phyloP scores from a whole-genome alignment of 148 eudicot species.

The Amaranthus palmeri region DNA sequence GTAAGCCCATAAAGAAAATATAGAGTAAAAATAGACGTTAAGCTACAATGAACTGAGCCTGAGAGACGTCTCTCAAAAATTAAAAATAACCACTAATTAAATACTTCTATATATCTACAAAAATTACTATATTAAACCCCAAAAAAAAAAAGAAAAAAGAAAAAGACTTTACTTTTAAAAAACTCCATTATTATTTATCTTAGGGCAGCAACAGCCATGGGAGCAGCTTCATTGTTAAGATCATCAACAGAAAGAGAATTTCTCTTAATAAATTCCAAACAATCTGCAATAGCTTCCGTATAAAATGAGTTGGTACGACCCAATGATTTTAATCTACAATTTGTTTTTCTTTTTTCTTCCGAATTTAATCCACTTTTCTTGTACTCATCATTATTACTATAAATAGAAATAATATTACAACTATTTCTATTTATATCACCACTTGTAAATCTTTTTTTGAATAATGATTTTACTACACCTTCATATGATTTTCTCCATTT shows the following conservation, averaged over 20 bases:
- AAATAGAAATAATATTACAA: not conserved
- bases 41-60: too few relatives aligned
- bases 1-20: too few relatives aligned
- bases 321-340: conserved; percentile 12
- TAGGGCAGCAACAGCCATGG: too few relatives aligned
- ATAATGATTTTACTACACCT: not conserved
- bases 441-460: not conserved
- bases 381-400: not conserved
- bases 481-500: conserved; percentile 17
- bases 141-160: too few relatives aligned
- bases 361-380: not conserved
- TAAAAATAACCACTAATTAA: too few relatives aligned
- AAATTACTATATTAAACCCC: too few relatives aligned
- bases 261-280: conserved; percentile 21
- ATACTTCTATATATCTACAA: too few relatives aligned
- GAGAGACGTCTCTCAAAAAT: too few relatives aligned
- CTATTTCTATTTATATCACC: not conserved
- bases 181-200: too few relatives aligned
- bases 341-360: too few relatives aligned
- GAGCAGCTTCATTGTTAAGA: not conserved
- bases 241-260: conserved; percentile 7
- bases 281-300: conserved; percentile 16
- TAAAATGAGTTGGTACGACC: conserved; percentile 19
- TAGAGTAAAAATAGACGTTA: too few relatives aligned
- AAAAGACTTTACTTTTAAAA: too few relatives aligned